These are phyloP conservation scores for Xylariaceae sp. DNA, from an alignment of 2,329 filamentous ascomycete genomes.

Conservation along the genomic window DNA sequence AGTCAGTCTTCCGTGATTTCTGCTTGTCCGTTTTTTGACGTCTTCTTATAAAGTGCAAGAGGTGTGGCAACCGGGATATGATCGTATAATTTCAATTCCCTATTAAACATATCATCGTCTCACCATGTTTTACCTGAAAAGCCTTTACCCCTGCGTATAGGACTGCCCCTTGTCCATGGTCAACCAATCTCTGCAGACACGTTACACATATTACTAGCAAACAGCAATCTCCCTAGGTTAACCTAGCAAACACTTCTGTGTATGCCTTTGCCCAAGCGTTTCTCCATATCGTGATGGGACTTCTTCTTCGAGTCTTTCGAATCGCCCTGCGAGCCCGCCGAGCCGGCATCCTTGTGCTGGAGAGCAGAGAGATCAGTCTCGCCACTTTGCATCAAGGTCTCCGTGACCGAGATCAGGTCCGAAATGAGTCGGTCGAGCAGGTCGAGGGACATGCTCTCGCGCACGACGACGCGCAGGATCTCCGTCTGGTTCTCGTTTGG, in stretches of 20 bases:
- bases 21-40: no score
- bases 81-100: background rate
- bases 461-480: slow-evolving; percentile 62
- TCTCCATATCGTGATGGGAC: slow-evolving; percentile 6
- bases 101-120: background rate
- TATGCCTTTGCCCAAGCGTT: slow-evolving; percentile 27
- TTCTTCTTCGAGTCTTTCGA: slow-evolving; percentile 2
- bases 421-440: slow-evolving; percentile 57
- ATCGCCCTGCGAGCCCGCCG: slow-evolving; percentile 2
- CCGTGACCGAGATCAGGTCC: slow-evolving; percentile 56
- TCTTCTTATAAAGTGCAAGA: no score
- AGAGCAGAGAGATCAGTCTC: slow-evolving; percentile 45
- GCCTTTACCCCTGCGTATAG: background rate
- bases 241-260: slow-evolving; percentile 29
- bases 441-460: slow-evolving; percentile 64
- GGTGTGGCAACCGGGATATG: slow-evolving; percentile 8
- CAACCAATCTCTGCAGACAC: background rate
- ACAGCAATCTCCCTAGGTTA: slow-evolving; percentile 19
- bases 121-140: background rate
- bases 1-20: no score
- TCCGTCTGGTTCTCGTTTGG: slow-evolving; percentile 56
- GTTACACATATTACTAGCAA: slow-evolving; percentile 17
- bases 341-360: slow-evolving; percentile 24
- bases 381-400: slow-evolving; percentile 52
- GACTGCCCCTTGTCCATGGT: background rate